Percentiles rank a stretch among this genome's conserved stretches.
These are phyloP conservation scores for Phytophthora europaea DNA, from an alignment of 352 stramenopile genomes.

Conservation along the genomic window DNA sequence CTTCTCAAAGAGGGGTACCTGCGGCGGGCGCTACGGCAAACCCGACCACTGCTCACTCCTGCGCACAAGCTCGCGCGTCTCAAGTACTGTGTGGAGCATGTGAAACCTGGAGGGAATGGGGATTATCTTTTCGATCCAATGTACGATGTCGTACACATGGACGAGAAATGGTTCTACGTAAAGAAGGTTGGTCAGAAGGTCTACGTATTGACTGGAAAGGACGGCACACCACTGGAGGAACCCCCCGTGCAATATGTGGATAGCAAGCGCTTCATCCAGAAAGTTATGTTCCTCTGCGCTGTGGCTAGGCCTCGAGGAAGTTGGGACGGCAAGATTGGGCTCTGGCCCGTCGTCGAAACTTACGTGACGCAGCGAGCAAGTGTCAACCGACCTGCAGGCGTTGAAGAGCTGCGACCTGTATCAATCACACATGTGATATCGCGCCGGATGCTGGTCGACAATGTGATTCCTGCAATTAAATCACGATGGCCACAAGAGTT, in stretches of 20 bases:
- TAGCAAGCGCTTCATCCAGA: not conserved
- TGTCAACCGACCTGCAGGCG: not conserved
- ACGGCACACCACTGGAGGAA: not conserved
- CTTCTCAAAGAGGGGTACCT: constrained; percentile 14
- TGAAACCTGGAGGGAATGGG: not conserved
- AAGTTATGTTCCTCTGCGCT: constrained; percentile 11
- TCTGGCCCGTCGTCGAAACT: constrained; percentile 2
- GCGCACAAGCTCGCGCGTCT: not conserved
- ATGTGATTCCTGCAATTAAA: no score
- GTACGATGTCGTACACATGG: constrained; percentile 9
- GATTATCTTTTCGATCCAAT: not conserved
- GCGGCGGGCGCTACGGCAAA: constrained; percentile 1
- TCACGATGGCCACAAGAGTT: no score
- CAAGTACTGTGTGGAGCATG: not conserved
- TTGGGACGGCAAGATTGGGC: constrained; percentile 10
- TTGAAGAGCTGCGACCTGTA: not conserved
- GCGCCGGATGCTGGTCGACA: no score
- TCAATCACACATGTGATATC: not conserved
- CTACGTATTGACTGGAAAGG: constrained; percentile 4
- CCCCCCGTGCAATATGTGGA: constrained; percentile 7
- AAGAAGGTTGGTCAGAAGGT: constrained; percentile 7
- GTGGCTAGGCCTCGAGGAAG: constrained; percentile 5
- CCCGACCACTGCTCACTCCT: constrained; percentile 4
- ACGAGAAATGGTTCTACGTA: constrained; percentile 18
- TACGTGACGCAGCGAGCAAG: constrained; percentile 2